phyloP scores from a whole-genome alignment of 768 basidiomycete genomes.

The Mycena olivaceomarginata region DNA sequence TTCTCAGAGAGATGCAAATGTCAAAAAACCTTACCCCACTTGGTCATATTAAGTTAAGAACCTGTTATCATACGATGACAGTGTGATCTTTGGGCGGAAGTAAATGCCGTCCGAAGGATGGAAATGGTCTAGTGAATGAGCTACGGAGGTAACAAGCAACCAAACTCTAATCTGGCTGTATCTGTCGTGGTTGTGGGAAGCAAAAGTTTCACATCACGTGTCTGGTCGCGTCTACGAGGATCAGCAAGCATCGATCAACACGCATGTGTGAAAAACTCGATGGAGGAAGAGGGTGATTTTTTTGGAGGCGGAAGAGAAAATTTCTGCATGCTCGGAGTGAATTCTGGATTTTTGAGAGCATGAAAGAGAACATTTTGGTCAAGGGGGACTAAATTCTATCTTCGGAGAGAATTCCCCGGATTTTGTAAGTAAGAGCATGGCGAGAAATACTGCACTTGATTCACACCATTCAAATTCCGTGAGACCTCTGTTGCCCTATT shows the following conservation, averaged over 20 bases:
- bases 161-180: not conserved
- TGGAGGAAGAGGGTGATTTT: no score
- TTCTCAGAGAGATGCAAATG: conserved; percentile 29
- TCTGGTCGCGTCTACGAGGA: not conserved
- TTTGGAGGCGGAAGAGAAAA: no score
- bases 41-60: conserved; percentile 28
- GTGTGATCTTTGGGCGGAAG: not conserved
- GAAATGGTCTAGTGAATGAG: not conserved
- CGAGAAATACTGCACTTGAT: no score
- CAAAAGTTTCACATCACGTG: not conserved
- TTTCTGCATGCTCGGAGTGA: no score
- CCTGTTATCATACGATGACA: not conserved
- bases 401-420: no score
- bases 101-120: not conserved
- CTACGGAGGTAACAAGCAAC: not conserved
- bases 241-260: not conserved
- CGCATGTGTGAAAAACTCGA: not conserved
- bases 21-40: conserved; percentile 24
- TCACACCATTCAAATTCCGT: no score
- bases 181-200: no score
- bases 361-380: no score
- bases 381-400: no score
- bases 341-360: no score
- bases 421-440: no score
- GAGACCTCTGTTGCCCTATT: no score